Base-by-base conservation (phyloP, 202 grass and related monocot genomes). In the Panicum virgatum region DNA sequence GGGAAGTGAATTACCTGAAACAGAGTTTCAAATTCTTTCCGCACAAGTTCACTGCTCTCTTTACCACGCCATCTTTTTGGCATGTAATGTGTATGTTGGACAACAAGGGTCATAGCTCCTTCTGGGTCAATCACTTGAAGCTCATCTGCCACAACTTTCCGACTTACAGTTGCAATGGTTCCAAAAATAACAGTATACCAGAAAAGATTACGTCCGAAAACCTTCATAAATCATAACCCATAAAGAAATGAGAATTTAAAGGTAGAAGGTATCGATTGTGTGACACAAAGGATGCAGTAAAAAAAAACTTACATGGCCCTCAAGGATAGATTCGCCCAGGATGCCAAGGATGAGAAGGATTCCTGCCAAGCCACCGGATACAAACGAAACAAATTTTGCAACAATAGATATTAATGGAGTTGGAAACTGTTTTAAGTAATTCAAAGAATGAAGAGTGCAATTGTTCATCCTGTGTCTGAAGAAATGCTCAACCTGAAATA, bases 381-480 rank as follows among this genome's bases (percentile, higher is more conserved):
- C 89, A 87, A 94, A 94, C 37, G 86, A 91, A 61, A 94, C 79
- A 47, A 89, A 94, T 81, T 91, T 91, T 48, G 92, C 86, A 69
- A 94, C 42, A 46, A 91, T 88, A 65, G 92, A 87, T 53, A 91
- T 51, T 43, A 94, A 40, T 38, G 89, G 92, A 70, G 89, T 89
- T 75, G 92, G 92, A 76, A 91, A 94, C 59, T 91, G 92, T 81
- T 88, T 94, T 54, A 94, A 75, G 84, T 94, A 94, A 82, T 91
- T 94, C 68, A 90, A 82, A 14, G 89, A 85, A 62, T 89, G 71
- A 26, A 83, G 78, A 20, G 62, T 80, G 22, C 89, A 89, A 75
- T 85, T 91, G 81, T 87, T 89, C 80, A 91, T 75, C 44, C 92
- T 85, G 71, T 94, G 89, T 72, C 76, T 91, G 78, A 94, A 91